phyloP scores from a whole-genome alignment of 192 early-diverging fungal species.

The Entomortierella beljakovae region DNA sequence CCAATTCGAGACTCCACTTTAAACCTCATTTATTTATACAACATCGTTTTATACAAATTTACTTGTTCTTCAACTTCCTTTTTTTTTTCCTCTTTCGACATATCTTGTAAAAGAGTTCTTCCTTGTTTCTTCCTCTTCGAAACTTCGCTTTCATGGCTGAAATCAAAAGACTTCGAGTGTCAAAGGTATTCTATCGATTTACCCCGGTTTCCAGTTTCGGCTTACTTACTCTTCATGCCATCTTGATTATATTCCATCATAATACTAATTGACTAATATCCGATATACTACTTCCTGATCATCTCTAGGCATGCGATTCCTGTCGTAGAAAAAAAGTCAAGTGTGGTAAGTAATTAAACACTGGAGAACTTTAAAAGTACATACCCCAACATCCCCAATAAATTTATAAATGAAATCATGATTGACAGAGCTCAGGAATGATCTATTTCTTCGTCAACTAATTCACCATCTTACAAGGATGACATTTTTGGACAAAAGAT shows the following conservation, averaged over 20 bases:
- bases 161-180: conserved; percentile 37
- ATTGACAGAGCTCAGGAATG: too few species aligned
- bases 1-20: too few species aligned
- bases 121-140: neutral
- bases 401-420: neutral
- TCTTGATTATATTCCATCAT: too few species aligned
- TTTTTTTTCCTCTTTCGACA: neutral
- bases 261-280: too few species aligned
- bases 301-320: conserved; percentile 48
- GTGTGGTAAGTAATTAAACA: conserved; percentile 35
- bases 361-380: neutral
- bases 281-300: too few species aligned
- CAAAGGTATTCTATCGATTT: conserved; percentile 25
- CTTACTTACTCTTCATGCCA: neutral
- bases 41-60: too few species aligned
- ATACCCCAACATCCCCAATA: too few species aligned
- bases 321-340: conserved; percentile 54
- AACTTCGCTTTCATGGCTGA: conserved; percentile 28
- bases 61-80: too few species aligned
- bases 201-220: neutral
- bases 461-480: too few species aligned
- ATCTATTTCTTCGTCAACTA: too few species aligned
- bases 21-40: too few species aligned
- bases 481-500: too few species aligned
- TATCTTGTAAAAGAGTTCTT: neutral